Evolutionary conservation across 352 stramenopile species (phyloP).

Genomic region (Thalassiosira hispida): DNA sequence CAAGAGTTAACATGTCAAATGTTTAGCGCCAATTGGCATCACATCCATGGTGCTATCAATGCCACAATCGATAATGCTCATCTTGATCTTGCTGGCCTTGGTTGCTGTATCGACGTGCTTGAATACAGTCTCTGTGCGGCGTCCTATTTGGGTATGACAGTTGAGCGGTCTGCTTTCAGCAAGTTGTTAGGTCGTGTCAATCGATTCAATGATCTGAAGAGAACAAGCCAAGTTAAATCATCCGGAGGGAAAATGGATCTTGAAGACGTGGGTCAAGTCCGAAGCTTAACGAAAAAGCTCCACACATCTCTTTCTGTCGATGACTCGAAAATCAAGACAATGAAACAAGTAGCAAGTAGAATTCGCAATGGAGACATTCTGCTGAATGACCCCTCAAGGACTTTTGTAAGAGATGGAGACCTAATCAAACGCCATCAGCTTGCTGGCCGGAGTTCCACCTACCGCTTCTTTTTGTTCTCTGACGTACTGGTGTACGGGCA

Average conservation of each 20-base stretch:
- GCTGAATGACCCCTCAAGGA: conserved; percentile 91
- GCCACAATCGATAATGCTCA: conserved; percentile 80
- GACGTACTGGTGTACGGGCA: conserved; percentile 88
- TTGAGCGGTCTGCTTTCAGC: conserved; percentile 82
- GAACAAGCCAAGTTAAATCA: conserved; percentile 18
- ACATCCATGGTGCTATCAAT: conserved; percentile 88
- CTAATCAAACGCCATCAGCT: conserved; percentile 92
- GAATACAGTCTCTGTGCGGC: conserved; percentile 79
- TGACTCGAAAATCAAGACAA: conserved; percentile 52
- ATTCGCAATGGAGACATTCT: conserved; percentile 92
- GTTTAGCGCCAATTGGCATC: conserved; percentile 92
- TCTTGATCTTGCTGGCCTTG: conserved; percentile 78
- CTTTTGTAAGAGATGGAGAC: conserved; percentile 94
- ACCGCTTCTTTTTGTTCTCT: conserved; percentile 89
- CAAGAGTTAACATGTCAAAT: conserved; percentile 38
- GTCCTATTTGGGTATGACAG: conserved; percentile 84
- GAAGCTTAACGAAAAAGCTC: conserved; percentile 60
- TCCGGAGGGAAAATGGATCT: conserved; percentile 18
- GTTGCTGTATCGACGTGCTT: conserved; percentile 80
- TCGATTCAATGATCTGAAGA: conserved; percentile 67
- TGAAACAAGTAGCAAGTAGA: conserved; percentile 85
- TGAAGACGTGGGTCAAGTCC: conserved; percentile 59
- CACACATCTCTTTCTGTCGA: conserved; percentile 45
- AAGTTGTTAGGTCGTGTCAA: conserved; percentile 80
- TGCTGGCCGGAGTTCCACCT: conserved; percentile 86